Conservation (phyloP, 2,329 filamentous ascomycete species). For the Pestalotiopsis sp. region DNA sequence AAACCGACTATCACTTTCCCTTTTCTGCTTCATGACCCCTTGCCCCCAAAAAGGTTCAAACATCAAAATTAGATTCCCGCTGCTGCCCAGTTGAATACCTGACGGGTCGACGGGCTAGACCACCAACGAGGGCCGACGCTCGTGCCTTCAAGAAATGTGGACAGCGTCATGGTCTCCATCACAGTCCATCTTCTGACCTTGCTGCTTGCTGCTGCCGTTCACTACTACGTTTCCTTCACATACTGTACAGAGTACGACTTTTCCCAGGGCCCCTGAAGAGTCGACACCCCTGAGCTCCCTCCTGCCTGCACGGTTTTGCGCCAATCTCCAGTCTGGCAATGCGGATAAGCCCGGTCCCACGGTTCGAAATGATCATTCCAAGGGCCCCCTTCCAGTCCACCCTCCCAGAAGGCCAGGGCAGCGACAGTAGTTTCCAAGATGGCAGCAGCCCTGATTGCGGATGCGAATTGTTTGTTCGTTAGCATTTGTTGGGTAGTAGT, state of each 20-base stretch:
- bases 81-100: not conserved
- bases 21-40: not conserved
- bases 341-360: slow-evolving; percentile 1
- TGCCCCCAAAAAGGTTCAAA: not conserved
- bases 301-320: not conserved
- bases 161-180: not conserved
- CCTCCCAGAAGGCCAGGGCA: not conserved
- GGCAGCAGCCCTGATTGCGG: not conserved
- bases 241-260: not conserved
- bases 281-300: not conserved
- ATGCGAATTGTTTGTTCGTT: not conserved
- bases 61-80: not conserved
- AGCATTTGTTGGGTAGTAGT: not conserved
- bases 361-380: slow-evolving; percentile 6
- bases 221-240: not conserved
- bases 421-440: not conserved
- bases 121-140: not conserved
- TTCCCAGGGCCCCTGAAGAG: not conserved
- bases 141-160: not conserved
- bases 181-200: too few species aligned
- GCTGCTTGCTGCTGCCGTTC: too few species aligned
- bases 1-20: slow-evolving; percentile 6
- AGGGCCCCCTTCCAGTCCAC: not conserved
- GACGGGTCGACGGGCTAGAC: not conserved
- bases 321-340: not conserved